Evolutionary conservation across 2,329 filamentous ascomycete genomes (phyloP).

Genomic region (Pyricularia grisea): DNA sequence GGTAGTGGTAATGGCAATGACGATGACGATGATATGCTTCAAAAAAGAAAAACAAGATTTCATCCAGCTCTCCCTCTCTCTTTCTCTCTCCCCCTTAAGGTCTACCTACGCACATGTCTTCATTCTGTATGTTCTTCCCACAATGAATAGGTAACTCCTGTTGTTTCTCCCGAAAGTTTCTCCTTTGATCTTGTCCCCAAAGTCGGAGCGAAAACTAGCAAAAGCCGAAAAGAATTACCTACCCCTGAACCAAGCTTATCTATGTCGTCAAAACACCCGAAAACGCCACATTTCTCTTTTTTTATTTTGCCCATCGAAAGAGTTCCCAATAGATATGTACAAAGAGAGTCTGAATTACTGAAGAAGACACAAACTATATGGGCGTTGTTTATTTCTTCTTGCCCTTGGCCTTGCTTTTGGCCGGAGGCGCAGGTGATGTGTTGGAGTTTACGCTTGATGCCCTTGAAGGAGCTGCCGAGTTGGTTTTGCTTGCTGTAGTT

Average conservation of each 20-base stretch:
- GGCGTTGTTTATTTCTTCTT: slow-evolving; percentile 38
- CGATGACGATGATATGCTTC: background rate
- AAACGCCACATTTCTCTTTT: background rate
- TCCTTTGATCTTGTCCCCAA: background rate
- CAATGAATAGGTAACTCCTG: background rate
- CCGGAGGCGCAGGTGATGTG: slow-evolving; percentile 36
- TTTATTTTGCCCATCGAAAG: background rate
- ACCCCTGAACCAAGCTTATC: background rate
- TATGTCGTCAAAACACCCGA: background rate
- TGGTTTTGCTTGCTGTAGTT: slow-evolving; percentile 57
- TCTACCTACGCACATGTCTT: background rate
- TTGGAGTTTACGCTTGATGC: slow-evolving; percentile 83
- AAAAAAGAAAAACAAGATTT: background rate
- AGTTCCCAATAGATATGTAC: background rate
- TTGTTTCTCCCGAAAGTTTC: background rate
- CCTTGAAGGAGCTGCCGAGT: slow-evolving; percentile 68
- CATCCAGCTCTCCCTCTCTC: background rate
- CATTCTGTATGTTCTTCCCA: background rate
- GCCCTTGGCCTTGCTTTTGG: slow-evolving; percentile 33
- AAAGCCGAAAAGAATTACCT: background rate
- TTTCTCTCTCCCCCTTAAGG: background rate
- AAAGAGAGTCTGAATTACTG: background rate
- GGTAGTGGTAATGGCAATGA: background rate
- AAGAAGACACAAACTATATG: no score
- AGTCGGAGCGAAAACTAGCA: background rate